Percentiles rank a stretch among this genome's conserved stretches.
Conservation (phyloP, 768 basidiomycete species). For the Pleurotus citrinopileatus region DNA sequence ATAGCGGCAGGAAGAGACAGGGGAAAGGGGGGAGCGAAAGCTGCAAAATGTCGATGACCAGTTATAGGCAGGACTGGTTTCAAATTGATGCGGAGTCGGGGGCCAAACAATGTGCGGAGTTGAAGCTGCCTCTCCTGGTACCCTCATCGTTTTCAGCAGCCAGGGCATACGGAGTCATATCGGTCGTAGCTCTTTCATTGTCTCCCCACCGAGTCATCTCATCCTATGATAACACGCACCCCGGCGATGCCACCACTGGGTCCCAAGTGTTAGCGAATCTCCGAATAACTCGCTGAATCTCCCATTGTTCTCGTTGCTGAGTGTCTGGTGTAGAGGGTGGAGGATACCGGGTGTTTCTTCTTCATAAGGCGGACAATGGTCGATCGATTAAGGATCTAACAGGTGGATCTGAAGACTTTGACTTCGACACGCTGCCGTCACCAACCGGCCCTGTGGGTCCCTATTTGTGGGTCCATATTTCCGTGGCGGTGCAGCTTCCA, state of each 20-base stretch:
- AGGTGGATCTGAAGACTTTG: conserved; percentile 1
- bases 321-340: background rate
- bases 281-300: background rate
- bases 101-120: conserved; percentile 8
- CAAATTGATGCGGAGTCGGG: conserved; percentile 11
- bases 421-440: conserved; percentile 9
- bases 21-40: conserved; percentile 12
- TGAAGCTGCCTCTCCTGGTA: background rate
- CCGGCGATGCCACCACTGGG: background rate
- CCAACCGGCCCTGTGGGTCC: conserved; percentile 8
- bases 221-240: background rate
- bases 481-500: conserved; percentile 38
- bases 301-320: conserved; percentile 8
- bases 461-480: conserved; percentile 40
- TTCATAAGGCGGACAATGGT: conserved; percentile 6
- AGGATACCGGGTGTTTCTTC: background rate
- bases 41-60: background rate
- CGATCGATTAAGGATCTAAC: conserved; percentile 4
- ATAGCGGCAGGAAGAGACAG: conserved; percentile 14
- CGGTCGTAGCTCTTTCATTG: conserved; percentile 1
- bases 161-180: conserved; percentile 1
- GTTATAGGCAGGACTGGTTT: conserved; percentile 9
- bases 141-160: background rate
- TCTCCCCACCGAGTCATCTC: background rate
- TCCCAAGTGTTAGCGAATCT: background rate